phyloP scores from a whole-genome alignment of 2,329 filamentous ascomycete species.

The Sarocladium strictum region DNA sequence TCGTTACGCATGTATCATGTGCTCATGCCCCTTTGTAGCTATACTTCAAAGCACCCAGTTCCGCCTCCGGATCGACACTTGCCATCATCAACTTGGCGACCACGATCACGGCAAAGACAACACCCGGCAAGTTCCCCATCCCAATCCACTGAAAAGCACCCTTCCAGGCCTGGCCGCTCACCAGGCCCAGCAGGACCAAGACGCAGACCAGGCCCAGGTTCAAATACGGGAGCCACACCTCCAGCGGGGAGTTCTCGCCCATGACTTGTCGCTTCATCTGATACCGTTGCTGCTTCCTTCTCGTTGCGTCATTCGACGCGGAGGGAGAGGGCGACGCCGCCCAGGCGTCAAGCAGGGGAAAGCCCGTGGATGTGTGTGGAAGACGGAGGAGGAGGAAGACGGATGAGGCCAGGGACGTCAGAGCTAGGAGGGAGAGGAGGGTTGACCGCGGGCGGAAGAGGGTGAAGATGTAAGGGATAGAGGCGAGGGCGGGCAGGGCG shows the following conservation, averaged over 20 bases:
- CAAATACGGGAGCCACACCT: conserved; percentile 51
- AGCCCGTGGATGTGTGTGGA: conserved; percentile 49
- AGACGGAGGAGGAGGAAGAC: conserved; percentile 54
- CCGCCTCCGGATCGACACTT: conserved; percentile 60
- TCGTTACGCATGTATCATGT: neutral
- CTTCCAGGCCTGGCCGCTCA: conserved; percentile 27
- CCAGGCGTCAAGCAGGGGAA: conserved; percentile 37
- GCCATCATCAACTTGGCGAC: conserved; percentile 60
- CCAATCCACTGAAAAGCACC: conserved; percentile 32
- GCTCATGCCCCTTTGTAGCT: conserved; percentile 59
- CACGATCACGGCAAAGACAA: conserved; percentile 57
- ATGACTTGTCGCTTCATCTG: neutral
- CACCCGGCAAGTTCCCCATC: conserved; percentile 44
- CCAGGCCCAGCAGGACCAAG: conserved; percentile 39
- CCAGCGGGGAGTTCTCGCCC: conserved; percentile 38
- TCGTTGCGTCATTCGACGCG: neutral
- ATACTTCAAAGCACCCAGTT: conserved; percentile 58
- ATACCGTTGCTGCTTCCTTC: neutral
- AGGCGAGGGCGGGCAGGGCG: conserved; percentile 49
- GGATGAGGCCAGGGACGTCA: conserved; percentile 59
- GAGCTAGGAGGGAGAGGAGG: conserved; percentile 47
- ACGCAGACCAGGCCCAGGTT: conserved; percentile 53
- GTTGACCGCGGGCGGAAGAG: conserved; percentile 26
- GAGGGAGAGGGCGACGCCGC: too few relatives aligned
- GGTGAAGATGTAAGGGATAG: conserved; percentile 43